Conservation (phyloP, 768 basidiomycete genomes). For the Phanerochaete carnosa region DNA sequence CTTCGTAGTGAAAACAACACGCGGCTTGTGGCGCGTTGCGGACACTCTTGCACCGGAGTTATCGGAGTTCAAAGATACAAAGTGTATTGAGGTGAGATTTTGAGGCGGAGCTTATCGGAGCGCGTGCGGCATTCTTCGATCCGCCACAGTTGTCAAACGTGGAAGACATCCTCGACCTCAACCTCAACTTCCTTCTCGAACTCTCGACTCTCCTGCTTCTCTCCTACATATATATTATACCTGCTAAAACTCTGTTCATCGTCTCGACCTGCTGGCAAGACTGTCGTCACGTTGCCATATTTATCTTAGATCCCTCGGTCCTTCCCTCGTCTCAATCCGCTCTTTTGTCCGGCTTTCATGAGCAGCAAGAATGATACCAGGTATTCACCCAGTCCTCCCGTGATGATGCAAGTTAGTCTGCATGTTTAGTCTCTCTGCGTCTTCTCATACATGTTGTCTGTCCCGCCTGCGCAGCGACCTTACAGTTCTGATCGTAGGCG, state of each 20-base stretch:
- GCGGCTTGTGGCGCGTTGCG: neutral
- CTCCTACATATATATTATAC: neutral
- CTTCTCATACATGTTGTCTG: neutral
- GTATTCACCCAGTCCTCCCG: slow-evolving; percentile 14
- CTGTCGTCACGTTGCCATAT: neutral
- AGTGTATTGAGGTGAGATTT: too few relatives aligned
- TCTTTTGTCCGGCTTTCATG: slow-evolving; percentile 8
- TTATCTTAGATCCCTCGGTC: neutral
- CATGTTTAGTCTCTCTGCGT: neutral
- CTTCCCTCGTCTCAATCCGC: slow-evolving; percentile 10
- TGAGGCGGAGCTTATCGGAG: neutral
- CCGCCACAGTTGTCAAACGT: slow-evolving; percentile 9
- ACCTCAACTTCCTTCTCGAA: neutral
- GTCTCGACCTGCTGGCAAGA: neutral
- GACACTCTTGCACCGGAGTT: neutral
- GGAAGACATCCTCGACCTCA: neutral
- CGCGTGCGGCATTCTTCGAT: neutral
- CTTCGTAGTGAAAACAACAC: too few relatives aligned
- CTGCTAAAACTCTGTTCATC: neutral
- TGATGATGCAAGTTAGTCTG: slow-evolving; percentile 39
- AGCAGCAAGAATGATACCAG: slow-evolving; percentile 12
- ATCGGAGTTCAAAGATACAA: neutral
- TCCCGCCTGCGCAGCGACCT: slow-evolving; percentile 12
- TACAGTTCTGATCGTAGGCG: slow-evolving; percentile 7
- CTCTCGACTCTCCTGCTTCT: neutral